Base-by-base conservation (phyloP, 179 eudicot species). In the Gypsophila paniculata region DNA sequence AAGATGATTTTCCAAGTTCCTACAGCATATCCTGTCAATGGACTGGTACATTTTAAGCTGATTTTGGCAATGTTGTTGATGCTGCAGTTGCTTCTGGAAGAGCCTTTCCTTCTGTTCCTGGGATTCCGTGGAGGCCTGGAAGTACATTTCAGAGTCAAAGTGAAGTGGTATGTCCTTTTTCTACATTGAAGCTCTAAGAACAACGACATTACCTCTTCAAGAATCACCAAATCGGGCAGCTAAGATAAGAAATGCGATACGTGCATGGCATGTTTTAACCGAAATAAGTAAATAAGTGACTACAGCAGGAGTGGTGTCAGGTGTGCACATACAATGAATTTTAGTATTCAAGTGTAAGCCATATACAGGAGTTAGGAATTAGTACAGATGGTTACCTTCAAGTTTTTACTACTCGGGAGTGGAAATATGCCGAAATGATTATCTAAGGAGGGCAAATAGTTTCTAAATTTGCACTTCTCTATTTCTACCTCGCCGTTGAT, bases 111-210 rank as follows among this genome's bases (percentile, higher is more conserved):
- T 46, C 90, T 72, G 86, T 78, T 80, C 81, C 94, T 79, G 96
- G 96, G 69, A 81, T 87, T 75, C 99, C 93, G 77, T 95, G 99
- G 99, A 87, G 96, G 83, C 94, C 99, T 76, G 97, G 96, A 80
- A 88, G 87, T 71, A 75, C 98, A 78, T 88, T 90, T 69, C 96
- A 87, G 81, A 84, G 82, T 81, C 99, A 86, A 83, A 86, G 64
- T 76, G 99, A 95, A 78, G 84, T 66, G 82, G 98, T 95, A 78
- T 19, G 88, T 82, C 11, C 39, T 25, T 57, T 59, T 62, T 65
- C 25, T 32, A 46, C 3, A 46, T 46, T 46, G 39, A 21, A 13
- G 38, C 34, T n/a, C 15, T 5, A 10, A 55, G 54, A 3, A 21
- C 9, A 39, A 11, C 15, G 39, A 39, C 9, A 44, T 18, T 19